Evolutionary conservation across 2,329 filamentous ascomycete species (phyloP), one percentile per base, ranked within the genome.

Genomic region (Fusarium beomiforme): DNA sequence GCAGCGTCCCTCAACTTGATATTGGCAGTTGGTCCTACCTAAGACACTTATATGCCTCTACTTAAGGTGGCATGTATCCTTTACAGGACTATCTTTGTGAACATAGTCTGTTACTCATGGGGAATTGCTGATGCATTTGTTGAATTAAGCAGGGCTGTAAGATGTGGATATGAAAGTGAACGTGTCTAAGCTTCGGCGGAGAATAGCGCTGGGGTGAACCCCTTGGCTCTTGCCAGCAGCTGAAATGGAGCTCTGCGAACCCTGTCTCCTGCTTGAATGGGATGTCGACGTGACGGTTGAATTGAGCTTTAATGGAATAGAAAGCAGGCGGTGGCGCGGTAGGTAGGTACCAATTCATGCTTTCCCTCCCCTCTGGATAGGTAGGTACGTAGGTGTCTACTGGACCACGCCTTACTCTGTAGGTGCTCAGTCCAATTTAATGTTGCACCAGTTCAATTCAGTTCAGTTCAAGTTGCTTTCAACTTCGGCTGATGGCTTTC

Each of bases 261-360:
- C 59, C 24, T 58, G 41, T 42, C 34, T 57, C 59, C 42, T 61
- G 42, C 54, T 62, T 41, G 21, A 37, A 64, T 47, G 21, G 34
- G 60, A 50, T 37, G 21, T 62, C 55, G 43, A 49, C 23, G 37
- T 58, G 37, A 44, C 11, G 31, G 50, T 60, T 31, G 59, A 59
- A 41, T 54, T 26, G 36, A 34, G 11, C 42, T 33, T 31, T 36
- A 29, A 44, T 31, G 33, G 51, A 21, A 55, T 31, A 31, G 51
- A 44, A 55, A 53, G 47, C 34, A 57, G 54, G 24, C 33, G 37
- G 36, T 55, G 36, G 54, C 31, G 49, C n/a, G 47, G 46, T 19
- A 63, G 47, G 46, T 19, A 63, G 56, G 69, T 59, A 63, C 65
- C 33, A 44, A 47, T 29, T 70, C 67, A 56, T 55, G 67, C 62